Conservation (phyloP, 2,329 filamentous ascomycete species). For the Cladophialophora yegresii region DNA sequence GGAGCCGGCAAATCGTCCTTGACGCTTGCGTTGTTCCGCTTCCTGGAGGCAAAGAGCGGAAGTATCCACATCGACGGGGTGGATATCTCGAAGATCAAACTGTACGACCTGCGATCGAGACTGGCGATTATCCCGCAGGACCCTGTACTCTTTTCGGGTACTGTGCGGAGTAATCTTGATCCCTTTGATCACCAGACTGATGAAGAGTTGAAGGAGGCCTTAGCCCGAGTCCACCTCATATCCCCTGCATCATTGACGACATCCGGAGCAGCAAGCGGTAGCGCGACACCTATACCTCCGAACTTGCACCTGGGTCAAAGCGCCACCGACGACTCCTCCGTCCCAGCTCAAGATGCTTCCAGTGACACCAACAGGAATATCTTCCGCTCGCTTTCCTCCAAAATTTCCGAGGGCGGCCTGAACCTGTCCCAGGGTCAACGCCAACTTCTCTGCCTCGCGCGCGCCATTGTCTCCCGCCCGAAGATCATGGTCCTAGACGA, state of each 20-base stretch:
- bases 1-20: constrained; percentile 77
- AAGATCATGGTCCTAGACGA: constrained; percentile 80
- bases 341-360: constrained; percentile 53
- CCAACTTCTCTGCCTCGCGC: constrained; percentile 73
- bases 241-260: constrained; percentile 41
- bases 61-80: constrained; percentile 70
- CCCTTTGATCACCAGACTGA: constrained; percentile 72
- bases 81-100: constrained; percentile 70
- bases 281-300: constrained; percentile 26
- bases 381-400: constrained; percentile 63
- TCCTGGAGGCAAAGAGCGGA: constrained; percentile 69
- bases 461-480: constrained; percentile 69
- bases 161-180: constrained; percentile 73
- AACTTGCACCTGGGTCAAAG: constrained; percentile 1
- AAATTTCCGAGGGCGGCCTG: constrained; percentile 70
- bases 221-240: constrained; percentile 70
- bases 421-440: constrained; percentile 76
- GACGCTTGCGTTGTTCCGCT: constrained; percentile 74
- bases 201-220: constrained; percentile 66
- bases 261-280: constrained; percentile 30
- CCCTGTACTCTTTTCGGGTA: constrained; percentile 78
- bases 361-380: constrained; percentile 62
- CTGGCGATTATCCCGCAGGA: constrained; percentile 82
- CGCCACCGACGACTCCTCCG: constrained; percentile 41
- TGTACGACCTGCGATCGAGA: constrained; percentile 70